Evolutionary conservation across 768 basidiomycete genomes (phyloP).

Genomic region (Boletus subcaerulescens): DNA sequence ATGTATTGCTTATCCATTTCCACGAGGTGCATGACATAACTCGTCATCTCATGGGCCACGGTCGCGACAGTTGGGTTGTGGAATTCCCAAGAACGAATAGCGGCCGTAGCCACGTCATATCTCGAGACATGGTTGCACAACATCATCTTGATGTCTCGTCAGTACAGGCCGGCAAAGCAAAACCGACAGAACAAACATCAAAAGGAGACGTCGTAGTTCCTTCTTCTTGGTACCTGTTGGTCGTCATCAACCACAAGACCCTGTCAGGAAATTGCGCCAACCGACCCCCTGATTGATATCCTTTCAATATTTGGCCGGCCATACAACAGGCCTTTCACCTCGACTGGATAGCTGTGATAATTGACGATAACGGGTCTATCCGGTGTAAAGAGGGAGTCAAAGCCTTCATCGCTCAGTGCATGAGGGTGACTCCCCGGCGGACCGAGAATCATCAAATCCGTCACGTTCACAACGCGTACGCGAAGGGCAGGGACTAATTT

Average conservation of each 20-base stretch:
- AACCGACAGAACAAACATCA: constrained; percentile 45
- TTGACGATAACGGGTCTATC: constrained; percentile 74
- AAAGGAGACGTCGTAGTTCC: constrained; percentile 84
- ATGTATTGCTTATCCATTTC: constrained; percentile 64
- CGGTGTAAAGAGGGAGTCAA: constrained; percentile 67
- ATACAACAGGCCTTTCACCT: constrained; percentile 63
- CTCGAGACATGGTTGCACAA: constrained; percentile 65
- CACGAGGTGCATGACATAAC: constrained; percentile 56
- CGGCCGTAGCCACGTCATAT: constrained; percentile 60
- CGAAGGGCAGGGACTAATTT: constrained; percentile 68
- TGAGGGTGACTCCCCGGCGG: constrained; percentile 73
- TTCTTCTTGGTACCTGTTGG: constrained; percentile 56
- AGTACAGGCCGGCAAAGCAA: background rate
- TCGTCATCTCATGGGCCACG: constrained; percentile 55
- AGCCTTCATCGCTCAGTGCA: constrained; percentile 57
- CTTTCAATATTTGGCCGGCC: constrained; percentile 50
- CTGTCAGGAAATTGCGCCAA: background rate
- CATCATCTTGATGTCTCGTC: constrained; percentile 55
- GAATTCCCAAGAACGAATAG: constrained; percentile 53
- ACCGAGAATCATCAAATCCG: constrained; percentile 83
- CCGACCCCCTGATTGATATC: constrained; percentile 52
- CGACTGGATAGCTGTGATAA: constrained; percentile 80
- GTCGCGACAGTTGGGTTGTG: constrained; percentile 54
- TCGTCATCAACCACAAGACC: background rate
- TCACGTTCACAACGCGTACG: constrained; percentile 85